Evolutionary conservation across 345 rosid genomes (phyloP).

Genomic region (Garcia nutans): DNA sequence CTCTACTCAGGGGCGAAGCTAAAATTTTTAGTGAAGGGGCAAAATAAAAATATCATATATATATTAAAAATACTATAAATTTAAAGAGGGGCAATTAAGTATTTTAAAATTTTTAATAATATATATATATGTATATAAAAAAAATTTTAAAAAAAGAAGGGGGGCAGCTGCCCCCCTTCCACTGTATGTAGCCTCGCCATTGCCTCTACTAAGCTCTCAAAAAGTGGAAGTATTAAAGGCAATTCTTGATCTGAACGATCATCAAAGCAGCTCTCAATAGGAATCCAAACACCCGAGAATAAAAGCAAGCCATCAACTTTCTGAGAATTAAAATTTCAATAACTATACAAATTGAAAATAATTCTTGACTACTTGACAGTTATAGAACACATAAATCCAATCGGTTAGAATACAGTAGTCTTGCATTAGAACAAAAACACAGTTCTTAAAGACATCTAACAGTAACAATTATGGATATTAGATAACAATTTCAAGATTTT

Average conservation of each 20-base stretch:
- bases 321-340: neutral
- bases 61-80: too few relatives aligned
- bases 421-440: neutral
- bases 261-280: constrained; percentile 97
- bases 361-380: neutral
- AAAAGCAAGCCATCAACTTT: constrained; percentile 10
- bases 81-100: too few relatives aligned
- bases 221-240: constrained; percentile 71
- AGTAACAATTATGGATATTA: neutral
- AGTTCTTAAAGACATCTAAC: neutral
- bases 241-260: constrained; percentile 79
- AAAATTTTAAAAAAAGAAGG: too few relatives aligned
- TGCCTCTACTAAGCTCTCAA: constrained; percentile 88
- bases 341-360: neutral
- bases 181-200: too few relatives aligned
- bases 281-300: constrained; percentile 84
- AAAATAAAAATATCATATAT: too few relatives aligned
- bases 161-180: too few relatives aligned
- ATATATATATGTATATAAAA: too few relatives aligned
- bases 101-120: too few relatives aligned
- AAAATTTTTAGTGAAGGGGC: too few relatives aligned
- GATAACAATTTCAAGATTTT: neutral
- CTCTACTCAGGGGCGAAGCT: too few relatives aligned
- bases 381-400: neutral
- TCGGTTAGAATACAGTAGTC: neutral